A percentile compares a stretch with the other conserved stretches of the same genome.
Evolutionary conservation across 2,329 filamentous ascomycete genomes (phyloP).

Genomic region (Xylariaceae sp.): DNA sequence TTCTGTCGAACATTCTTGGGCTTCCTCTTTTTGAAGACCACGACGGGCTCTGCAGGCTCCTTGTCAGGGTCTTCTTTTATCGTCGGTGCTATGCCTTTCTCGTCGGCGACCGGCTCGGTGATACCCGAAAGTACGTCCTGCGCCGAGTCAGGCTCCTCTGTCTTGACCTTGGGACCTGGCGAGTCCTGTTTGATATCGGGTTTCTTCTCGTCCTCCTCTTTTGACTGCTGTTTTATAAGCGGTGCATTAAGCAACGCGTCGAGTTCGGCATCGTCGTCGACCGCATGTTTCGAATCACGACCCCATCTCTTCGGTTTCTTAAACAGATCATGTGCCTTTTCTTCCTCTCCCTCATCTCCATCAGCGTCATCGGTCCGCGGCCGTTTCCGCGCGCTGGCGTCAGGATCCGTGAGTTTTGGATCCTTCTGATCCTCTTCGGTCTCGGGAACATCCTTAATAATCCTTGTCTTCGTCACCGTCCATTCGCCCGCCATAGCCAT

Average conservation of each 20-base stretch:
- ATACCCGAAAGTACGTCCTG: slow-evolving; percentile 5
- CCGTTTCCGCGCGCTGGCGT: slow-evolving; percentile 56
- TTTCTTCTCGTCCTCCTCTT: slow-evolving; percentile 18
- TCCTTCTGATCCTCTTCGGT: slow-evolving; percentile 33
- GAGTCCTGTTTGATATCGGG: slow-evolving; percentile 22
- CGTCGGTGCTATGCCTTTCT: slow-evolving; percentile 1
- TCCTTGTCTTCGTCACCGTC: slow-evolving; percentile 64
- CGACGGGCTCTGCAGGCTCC: slow-evolving; percentile 35
- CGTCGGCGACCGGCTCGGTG: slow-evolving; percentile 1
- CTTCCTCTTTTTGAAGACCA: slow-evolving; percentile 79
- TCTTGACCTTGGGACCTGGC: slow-evolving; percentile 35
- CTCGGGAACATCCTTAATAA: slow-evolving; percentile 42
- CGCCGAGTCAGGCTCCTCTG: slow-evolving; percentile 35
- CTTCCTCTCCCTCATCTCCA: slow-evolving; percentile 54
- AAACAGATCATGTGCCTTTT: slow-evolving; percentile 54
- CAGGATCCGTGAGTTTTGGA: slow-evolving; percentile 37
- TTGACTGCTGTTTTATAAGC: slow-evolving; percentile 30
- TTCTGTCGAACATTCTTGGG: slow-evolving; percentile 59
- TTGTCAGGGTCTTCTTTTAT: slow-evolving; percentile 31
- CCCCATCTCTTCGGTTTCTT: slow-evolving; percentile 56
- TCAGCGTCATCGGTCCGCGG: slow-evolving; percentile 36
- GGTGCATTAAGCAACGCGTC: slow-evolving; percentile 52
- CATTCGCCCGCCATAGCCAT: slow-evolving; percentile 89
- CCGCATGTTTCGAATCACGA: slow-evolving; percentile 46
- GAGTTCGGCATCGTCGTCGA: slow-evolving; percentile 51